These are phyloP conservation scores for Thielaviopsis musarum DNA, from an alignment of 2,329 filamentous ascomycete species.

Conservation along the genomic window DNA sequence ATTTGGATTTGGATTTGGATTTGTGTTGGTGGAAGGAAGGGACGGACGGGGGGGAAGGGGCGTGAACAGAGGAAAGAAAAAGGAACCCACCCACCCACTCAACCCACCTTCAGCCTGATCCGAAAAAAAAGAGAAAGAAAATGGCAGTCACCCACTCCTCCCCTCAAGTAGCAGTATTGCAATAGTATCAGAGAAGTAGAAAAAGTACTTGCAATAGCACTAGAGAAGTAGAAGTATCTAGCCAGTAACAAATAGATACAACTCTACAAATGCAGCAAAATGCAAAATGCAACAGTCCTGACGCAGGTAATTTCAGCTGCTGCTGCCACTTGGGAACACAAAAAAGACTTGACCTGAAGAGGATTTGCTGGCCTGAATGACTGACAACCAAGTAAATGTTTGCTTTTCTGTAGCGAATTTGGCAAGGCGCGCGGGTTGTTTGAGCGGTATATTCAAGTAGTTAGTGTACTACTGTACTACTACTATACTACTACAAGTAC, in stretches of 20 bases:
- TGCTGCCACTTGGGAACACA: not conserved
- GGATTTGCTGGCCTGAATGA: no score
- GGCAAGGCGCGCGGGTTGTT: not conserved
- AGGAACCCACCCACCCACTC: not conserved
- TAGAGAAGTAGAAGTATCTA: not conserved
- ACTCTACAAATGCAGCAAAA: not conserved
- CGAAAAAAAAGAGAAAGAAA: not conserved
- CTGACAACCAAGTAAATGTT: not conserved
- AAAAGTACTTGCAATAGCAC: no score
- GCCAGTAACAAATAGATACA: not conserved
- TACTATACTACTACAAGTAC: no score
- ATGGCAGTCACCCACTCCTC: not conserved
- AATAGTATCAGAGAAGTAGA: no score
- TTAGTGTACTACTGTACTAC: no score
- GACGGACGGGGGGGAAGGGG: not conserved
- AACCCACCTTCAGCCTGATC: not conserved
- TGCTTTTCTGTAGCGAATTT: no score
- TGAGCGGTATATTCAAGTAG: no score
- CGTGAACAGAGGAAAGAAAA: not conserved
- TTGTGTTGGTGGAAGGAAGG: not conserved
- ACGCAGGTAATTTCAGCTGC: not conserved
- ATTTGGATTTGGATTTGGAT: not conserved
- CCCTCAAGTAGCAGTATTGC: not conserved
- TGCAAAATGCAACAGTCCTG: not conserved
- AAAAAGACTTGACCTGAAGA: not conserved